Base-by-base conservation (phyloP, 192 early-diverging fungal genomes). In the Funneliformis mosseae region DNA sequence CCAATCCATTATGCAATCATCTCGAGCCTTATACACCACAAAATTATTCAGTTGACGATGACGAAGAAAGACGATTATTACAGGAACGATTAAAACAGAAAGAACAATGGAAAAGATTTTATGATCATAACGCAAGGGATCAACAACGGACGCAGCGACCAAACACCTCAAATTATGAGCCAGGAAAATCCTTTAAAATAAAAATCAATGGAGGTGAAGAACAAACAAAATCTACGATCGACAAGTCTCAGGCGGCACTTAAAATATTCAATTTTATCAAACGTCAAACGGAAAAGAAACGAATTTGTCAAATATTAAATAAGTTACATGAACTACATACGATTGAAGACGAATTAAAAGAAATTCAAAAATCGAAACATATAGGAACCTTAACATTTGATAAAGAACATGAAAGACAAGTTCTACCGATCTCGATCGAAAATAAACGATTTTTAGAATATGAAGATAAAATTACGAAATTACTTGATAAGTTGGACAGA, bases 401-500 rank as follows among this genome's bases (percentile, higher is more conserved):
- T 38, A n/a, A 45, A 70, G 46, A 75, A 8, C 7, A 23, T 8
- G 46, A 16, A 55, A 55, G 8, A 55, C 73, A 60, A 59, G 8
- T 75, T 50, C 59, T 75, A 55, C 73, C 73, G 7, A 75, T 38
- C 18, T 38, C 73, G 18, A 41, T n/a, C 6, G 25, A 75, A 0
- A 75, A 75, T 33, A 75, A 55, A 75, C 1, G 12, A 11, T 75
- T 75, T 55, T 41, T 75, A 18, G 28, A 50, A 38, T 18, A 75
- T 50, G 73, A 75, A 60, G 10, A 75, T 27, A 50, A 21, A 18
- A 60, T 75, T 33, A 18, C 55, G 43, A 75, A 59, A 75, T 18
- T 59, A 8, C 14, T 59, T 55, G 73, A 75, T 38, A 27, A 75
- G 28, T n/a, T 75, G 33, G 73, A 75, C 21, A 28, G 11, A 75